A percentile compares a stretch with the other conserved stretches of the same genome.
phyloP scores from a whole-genome alignment of 441 rosid genomes.

The Adansonia madagascariensis region DNA sequence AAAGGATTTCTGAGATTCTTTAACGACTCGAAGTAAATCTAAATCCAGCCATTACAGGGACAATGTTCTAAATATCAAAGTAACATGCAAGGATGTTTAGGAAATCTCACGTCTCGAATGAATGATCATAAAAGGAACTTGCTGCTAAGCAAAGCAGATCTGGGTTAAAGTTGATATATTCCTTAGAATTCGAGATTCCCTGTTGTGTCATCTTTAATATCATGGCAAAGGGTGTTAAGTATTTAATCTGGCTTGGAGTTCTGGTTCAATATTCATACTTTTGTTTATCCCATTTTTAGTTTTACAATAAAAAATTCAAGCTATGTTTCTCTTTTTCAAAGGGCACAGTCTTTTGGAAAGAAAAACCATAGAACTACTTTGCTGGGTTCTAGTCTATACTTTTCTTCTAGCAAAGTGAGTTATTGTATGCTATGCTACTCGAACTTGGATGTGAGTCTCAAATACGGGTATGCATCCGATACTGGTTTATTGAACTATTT shows the following conservation, averaged over 20 bases:
- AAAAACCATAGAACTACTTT: background rate
- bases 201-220: background rate
- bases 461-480: too few species aligned
- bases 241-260: background rate
- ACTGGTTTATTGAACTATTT: too few species aligned
- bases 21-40: background rate
- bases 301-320: background rate
- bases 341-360: background rate
- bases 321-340: background rate
- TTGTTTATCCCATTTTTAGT: background rate
- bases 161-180: background rate
- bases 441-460: too few species aligned
- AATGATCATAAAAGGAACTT: background rate
- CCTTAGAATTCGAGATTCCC: background rate
- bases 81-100: background rate
- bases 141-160: conserved; percentile 3
- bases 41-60: background rate
- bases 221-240: background rate
- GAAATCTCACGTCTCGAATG: background rate
- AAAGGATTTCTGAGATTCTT: conserved; percentile 2
- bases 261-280: background rate
- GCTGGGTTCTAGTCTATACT: background rate
- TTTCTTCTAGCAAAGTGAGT: background rate
- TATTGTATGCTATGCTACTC: background rate
- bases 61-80: conserved; percentile 1